Conservation (phyloP, 164 flowering plant species). For the Magnolia officinalis region DNA sequence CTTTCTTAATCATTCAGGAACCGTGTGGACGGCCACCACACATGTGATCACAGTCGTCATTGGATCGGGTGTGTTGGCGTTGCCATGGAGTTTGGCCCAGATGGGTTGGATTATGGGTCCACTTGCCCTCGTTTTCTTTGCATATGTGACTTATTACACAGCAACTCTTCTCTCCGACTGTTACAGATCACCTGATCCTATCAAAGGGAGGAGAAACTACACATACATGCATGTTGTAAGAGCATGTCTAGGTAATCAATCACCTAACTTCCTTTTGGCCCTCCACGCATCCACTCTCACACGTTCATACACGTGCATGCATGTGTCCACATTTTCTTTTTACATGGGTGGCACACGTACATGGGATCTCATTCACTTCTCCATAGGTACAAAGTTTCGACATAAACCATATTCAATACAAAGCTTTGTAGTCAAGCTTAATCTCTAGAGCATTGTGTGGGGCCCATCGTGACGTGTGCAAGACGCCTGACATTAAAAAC, state of each 20-base stretch:
- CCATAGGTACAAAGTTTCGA: too few relatives aligned
- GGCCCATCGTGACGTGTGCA: too few relatives aligned
- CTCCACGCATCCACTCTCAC: neutral
- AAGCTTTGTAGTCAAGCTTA: too few relatives aligned
- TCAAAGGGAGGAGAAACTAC: slow-evolving; percentile 32
- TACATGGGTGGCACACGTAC: too few relatives aligned
- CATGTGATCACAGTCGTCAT: slow-evolving; percentile 37
- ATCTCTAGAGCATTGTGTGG: too few relatives aligned
- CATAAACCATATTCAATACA: too few relatives aligned
- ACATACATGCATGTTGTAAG: slow-evolving; percentile 37
- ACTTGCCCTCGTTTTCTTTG: slow-evolving; percentile 24
- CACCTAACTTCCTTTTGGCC: too few relatives aligned
- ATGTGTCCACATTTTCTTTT: too few relatives aligned
- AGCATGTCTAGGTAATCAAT: slow-evolving; percentile 20
- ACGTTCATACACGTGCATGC: too few relatives aligned
- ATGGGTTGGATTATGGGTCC: slow-evolving; percentile 47
- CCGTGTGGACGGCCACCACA: slow-evolving; percentile 35
- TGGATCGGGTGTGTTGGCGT: slow-evolving; percentile 40
- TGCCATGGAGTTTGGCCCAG: slow-evolving; percentile 49
- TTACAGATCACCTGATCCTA: slow-evolving; percentile 39
- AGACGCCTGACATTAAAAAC: too few relatives aligned
- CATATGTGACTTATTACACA: slow-evolving; percentile 30
- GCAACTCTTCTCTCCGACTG: slow-evolving; percentile 38
- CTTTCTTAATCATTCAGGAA: slow-evolving; percentile 21
- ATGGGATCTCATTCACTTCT: too few relatives aligned